phyloP scores from a whole-genome alignment of 257 asterid genomes.

The Lavandula angustifolia region DNA sequence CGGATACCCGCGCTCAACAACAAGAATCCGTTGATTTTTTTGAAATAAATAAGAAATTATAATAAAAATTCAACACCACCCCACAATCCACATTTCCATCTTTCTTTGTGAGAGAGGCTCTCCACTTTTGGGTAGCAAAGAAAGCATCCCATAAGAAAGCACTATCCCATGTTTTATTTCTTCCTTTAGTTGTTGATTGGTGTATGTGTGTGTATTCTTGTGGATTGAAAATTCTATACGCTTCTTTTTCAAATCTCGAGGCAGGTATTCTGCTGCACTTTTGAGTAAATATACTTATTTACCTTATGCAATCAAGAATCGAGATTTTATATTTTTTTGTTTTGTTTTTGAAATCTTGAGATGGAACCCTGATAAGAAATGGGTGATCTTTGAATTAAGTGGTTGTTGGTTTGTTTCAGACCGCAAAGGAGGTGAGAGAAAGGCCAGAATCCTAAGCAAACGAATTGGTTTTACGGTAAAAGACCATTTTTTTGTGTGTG shows the following conservation, averaged over 20 bases:
- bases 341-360: slow-evolving; percentile 26
- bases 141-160: slow-evolving; percentile 43
- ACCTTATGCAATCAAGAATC: slow-evolving; percentile 22
- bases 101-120: slow-evolving; percentile 27
- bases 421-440: slow-evolving; percentile 33
- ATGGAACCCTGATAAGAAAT: slow-evolving; percentile 31
- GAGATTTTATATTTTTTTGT: not conserved
- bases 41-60: not conserved
- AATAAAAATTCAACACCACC: slow-evolving; percentile 19
- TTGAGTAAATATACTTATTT: not conserved
- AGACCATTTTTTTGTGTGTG: slow-evolving; percentile 37
- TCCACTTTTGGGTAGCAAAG: slow-evolving; percentile 39
- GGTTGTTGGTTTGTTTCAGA: slow-evolving; percentile 35
- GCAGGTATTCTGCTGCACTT: slow-evolving; percentile 39
- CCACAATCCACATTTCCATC: slow-evolving; percentile 25
- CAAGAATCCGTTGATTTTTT: slow-evolving; percentile 73
- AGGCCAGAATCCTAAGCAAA: slow-evolving; percentile 67
- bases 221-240: slow-evolving; percentile 37
- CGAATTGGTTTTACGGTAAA: slow-evolving; percentile 32
- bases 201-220: slow-evolving; percentile 22
- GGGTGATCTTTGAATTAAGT: slow-evolving; percentile 26
- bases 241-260: slow-evolving; percentile 67
- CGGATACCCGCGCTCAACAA: slow-evolving; percentile 78
- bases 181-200: slow-evolving; percentile 6
- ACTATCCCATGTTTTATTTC: slow-evolving; percentile 39